Base-by-base conservation (phyloP, 192 early-diverging fungal species). In the Podochytrium sp. region DNA sequence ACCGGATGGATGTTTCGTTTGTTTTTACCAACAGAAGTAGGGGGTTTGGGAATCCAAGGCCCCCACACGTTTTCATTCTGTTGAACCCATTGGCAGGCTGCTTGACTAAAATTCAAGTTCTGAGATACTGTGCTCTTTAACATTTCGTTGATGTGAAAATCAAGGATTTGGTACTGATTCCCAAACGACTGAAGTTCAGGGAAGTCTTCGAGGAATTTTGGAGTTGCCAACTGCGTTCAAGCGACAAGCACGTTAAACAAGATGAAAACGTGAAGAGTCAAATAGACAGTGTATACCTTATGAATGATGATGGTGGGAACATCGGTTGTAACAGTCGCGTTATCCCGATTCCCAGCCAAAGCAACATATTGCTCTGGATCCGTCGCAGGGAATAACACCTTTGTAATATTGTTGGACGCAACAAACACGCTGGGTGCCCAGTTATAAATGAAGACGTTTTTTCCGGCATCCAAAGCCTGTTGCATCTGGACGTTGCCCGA, bases 381-480 rank as follows among this genome's bases (percentile, higher is more conserved):
- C 14, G 66, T 55, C 1, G 66, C 50, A 0, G 74, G 64, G 10
- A 75, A 57, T n/a, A 67, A 38, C 1, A 75, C 51, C 35, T 40
- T 33, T 16, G 72, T 74, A 1, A 74, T 5, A 37, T 63, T 63
- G 12, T 42, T 53, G 27, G 50, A n/a, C 1, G 72, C 72, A 51
- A 65, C 51, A 32, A 74, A 74, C 0, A 47, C 16, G 14, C 25
- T 65, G 6, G 72, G 72, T 1, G 33, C 49, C 74, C 74, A 75
- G 30, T 75, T 67, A 65, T 75, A 75, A n/a, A 75, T 20, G 18
- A 75, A 56, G 18, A 69, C 37, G 37, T 69, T 69, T 55, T 55
- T 6, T 1, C 47, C 47, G 2, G 32, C 52, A 37, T 69, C 66
- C 1, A 69, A n/a, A 10, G 63, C 63, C 29, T 65, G 41, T 65